Conservation (phyloP, 2,329 filamentous ascomycete species). For the Aureobasidium mangrovei region DNA sequence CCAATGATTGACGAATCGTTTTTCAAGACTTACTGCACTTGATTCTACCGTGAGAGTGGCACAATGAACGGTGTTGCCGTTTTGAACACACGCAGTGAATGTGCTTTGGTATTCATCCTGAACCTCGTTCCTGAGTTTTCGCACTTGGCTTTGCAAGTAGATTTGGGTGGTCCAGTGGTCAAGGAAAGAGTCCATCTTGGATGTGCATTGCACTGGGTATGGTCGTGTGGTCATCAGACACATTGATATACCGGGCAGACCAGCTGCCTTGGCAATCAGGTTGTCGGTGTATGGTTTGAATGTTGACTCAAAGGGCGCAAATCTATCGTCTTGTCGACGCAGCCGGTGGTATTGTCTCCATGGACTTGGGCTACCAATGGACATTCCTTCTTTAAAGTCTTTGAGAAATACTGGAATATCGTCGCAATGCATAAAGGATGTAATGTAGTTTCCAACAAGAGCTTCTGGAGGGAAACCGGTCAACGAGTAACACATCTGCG, state of each 20-base stretch:
- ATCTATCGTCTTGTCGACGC: not conserved
- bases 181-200: constrained; percentile 4
- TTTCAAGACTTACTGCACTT: not conserved
- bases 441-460: not conserved
- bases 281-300: not conserved
- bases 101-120: not conserved
- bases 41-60: not conserved
- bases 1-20: not conserved
- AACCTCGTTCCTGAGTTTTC: not conserved
- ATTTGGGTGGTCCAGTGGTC: constrained; percentile 3
- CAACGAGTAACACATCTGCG: not conserved
- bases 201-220: not conserved
- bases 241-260: not conserved
- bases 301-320: not conserved
- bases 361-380: not conserved
- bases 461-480: not conserved
- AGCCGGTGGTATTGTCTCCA: constrained; percentile 1
- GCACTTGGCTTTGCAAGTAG: not conserved
- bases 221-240: constrained; percentile 6
- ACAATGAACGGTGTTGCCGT: not conserved
- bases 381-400: not conserved
- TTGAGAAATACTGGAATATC: not conserved
- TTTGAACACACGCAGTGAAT: not conserved
- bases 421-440: constrained; percentile 3
- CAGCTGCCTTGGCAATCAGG: not conserved